Base-by-base conservation (phyloP, 495 filamentous ascomycete genomes). In the Endocarpon pusillum region DNA sequence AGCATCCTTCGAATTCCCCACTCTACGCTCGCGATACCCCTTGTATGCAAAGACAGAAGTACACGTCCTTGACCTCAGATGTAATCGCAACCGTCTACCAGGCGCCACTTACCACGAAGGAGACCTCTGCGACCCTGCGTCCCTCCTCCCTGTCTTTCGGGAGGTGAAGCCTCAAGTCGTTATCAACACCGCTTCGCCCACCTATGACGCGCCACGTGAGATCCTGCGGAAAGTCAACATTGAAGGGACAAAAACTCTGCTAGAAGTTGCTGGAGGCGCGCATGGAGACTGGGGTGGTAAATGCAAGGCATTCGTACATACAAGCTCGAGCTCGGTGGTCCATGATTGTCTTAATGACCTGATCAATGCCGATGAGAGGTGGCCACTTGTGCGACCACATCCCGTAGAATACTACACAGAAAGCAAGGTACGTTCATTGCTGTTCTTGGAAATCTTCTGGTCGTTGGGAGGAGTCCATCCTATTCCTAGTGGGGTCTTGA, bases 271-370 rank as follows among this genome's bases (percentile, higher is more conserved):
- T 34, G 70, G 72, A 41, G 66, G 78, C 45, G 66, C 67, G 20
- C 55, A 55, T 30, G 59, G 59, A 5, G 59, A 63, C 21, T 65
- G 61, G 61, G 61, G 61, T 40, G 74, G 71, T 24, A 62, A 59
- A 28, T 86, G 93, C 45, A 93, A 82, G 58, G 91, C 75, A 0
- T 79, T 99, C 45, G 81, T 99, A 19, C 92, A 91, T 59, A 99
- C 91, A 2, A 91, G 81, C 52, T 86, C 80, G 18, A 81, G 83
- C 30, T 86, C 80, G 33, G 72, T 94, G 22, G 69, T 94, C 35
- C 81, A 81, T 53, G 83, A 93, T 49, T 81, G 75, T 36, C 58
- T 66, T 45, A 74, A 58, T 36, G 78, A 94, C 51, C 56, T 99
- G 45, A 68, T 87, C 53, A 89, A 91, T 53, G 85, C 83, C 33